These are phyloP conservation scores for Camellia japonica DNA, from an alignment of 148 eudicot species.

Conservation along the genomic window DNA sequence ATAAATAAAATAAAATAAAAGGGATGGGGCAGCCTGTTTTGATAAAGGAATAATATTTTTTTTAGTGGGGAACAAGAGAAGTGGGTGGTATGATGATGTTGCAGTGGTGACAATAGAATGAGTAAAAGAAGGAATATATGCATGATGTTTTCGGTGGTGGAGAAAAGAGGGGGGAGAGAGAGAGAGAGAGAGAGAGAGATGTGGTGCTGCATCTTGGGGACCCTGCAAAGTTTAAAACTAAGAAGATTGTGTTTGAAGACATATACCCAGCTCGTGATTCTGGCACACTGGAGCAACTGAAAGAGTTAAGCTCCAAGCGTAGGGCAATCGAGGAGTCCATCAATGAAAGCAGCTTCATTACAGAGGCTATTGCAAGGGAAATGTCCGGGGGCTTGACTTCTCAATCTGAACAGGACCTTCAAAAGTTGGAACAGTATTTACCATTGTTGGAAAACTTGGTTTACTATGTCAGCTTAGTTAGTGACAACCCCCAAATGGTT, in stretches of 20 bases:
- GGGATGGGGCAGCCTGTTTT: no score
- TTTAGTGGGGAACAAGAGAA: no score
- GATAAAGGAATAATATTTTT: no score
- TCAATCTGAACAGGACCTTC: conserved; percentile 59
- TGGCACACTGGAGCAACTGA: conserved; percentile 56
- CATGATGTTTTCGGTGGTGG: no score
- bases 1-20: no score
- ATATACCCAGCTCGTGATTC: conserved; percentile 45
- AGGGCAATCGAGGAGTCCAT: conserved; percentile 53
- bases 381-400: conserved; percentile 66
- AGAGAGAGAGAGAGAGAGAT: no score
- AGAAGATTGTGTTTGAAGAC: conserved; percentile 57
- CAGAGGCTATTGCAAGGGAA: conserved; percentile 78
- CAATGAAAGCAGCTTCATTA: conserved; percentile 45
- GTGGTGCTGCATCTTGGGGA: no score
- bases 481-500: conserved; percentile 12
- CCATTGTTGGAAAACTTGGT: conserved; percentile 60
- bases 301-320: conserved; percentile 65
- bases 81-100: no score
- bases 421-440: conserved; percentile 55
- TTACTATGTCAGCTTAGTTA: conserved; percentile 29
- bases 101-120: no score
- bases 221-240: conserved; percentile 17
- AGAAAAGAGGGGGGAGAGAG: no score
- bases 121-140: no score